A percentile compares a stretch with the other conserved stretches of the same genome.
phyloP scores from a whole-genome alignment of 2,329 filamentous ascomycete species.

The Nigrospora sphaerica region DNA sequence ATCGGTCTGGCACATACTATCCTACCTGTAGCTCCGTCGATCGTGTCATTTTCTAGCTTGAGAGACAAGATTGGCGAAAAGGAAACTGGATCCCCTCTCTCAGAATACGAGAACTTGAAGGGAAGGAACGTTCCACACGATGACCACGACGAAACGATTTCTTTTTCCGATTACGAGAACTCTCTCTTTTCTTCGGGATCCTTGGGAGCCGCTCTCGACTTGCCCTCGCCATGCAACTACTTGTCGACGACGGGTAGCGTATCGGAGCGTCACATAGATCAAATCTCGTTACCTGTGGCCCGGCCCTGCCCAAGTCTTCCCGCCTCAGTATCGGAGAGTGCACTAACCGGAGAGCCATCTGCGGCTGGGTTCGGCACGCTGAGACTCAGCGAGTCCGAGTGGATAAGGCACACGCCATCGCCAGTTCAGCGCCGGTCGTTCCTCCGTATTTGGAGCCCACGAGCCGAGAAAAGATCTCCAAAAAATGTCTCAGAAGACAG shows the following conservation, averaged over 20 bases:
- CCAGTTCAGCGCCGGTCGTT: conserved; percentile 9
- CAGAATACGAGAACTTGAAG: too few relatives aligned
- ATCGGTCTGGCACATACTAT: conserved; percentile 18
- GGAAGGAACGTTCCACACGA: conserved; percentile 7
- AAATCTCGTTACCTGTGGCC: conserved; percentile 14
- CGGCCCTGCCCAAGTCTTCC: conserved; percentile 10
- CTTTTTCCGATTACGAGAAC: conserved; percentile 20
- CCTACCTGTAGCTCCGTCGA: conserved; percentile 17
- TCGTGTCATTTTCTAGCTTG: conserved; percentile 10
- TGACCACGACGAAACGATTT: conserved; percentile 10
- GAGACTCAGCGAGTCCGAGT: conserved; percentile 19
- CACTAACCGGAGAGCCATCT: conserved; percentile 1
- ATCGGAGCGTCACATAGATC: conserved; percentile 18
- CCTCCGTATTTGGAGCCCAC: conserved; percentile 13
- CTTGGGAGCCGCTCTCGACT: too few relatives aligned
- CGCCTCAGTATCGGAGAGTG: conserved; percentile 5
- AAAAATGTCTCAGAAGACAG: not conserved
- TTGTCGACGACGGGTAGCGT: conserved; percentile 21
- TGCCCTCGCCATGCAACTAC: conserved; percentile 6
- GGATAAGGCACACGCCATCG: conserved; percentile 21
- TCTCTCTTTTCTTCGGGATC: conserved; percentile 15
- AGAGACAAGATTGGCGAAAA: too few relatives aligned
- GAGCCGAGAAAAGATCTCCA: conserved; percentile 7
- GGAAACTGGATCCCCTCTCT: too few relatives aligned
- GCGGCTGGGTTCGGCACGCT: conserved; percentile 7